phyloP scores from a whole-genome alignment of 1,139 yeast species.

The Saccharomyces hybrid region DNA sequence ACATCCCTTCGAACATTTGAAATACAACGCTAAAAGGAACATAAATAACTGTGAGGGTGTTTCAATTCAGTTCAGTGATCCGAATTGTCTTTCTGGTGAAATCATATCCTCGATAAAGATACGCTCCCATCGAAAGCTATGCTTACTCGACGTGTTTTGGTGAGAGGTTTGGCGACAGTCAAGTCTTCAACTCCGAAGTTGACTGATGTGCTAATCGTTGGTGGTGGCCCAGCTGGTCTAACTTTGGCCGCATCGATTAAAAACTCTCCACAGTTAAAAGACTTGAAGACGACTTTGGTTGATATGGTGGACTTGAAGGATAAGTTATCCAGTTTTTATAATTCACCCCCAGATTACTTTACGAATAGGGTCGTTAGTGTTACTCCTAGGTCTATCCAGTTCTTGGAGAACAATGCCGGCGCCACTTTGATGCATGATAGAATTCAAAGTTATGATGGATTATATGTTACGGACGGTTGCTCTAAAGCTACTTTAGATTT shows the following conservation, averaged over 20 bases:
- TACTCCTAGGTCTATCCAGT: conserved; percentile 72
- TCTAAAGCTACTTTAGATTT: conserved; percentile 63
- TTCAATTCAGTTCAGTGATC: background rate
- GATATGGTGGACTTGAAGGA: conserved; percentile 58
- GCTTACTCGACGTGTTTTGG: background rate
- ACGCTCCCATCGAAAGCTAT: background rate
- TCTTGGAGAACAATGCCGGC: conserved; percentile 61
- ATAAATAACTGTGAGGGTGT: background rate
- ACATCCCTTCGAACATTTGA: background rate
- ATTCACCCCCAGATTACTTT: conserved; percentile 49
- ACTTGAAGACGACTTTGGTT: conserved; percentile 57
- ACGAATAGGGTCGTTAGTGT: conserved; percentile 81
- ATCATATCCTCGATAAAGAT: background rate
- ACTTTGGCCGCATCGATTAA: conserved; percentile 74
- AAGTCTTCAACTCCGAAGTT: conserved; percentile 11
- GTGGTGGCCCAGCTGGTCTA: conserved; percentile 97
- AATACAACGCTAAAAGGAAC: background rate
- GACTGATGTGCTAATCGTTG: conserved; percentile 76
- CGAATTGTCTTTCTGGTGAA: background rate
- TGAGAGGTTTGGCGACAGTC: conserved; percentile 8
- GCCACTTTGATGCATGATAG: conserved; percentile 71
- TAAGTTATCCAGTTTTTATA: conserved; percentile 43
- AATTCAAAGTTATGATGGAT: conserved; percentile 69
- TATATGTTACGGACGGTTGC: conserved; percentile 82
- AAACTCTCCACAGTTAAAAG: conserved; percentile 52